Conservation (phyloP, 2,329 filamentous ascomycete genomes). For the Neospermospora avenae region DNA sequence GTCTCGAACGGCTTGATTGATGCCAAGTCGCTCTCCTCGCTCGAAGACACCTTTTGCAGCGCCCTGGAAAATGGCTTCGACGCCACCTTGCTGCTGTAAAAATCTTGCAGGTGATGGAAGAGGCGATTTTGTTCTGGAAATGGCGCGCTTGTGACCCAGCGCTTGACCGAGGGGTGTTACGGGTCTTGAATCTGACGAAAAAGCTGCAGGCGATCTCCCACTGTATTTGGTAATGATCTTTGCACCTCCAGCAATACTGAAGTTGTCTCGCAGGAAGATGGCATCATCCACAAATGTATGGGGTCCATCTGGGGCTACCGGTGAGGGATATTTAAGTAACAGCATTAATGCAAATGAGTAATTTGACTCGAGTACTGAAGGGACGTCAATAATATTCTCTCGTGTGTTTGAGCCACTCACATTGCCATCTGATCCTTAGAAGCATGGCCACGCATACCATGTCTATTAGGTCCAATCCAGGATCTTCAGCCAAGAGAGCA, state of each 20-base stretch:
- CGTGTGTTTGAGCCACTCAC: slow-evolving; percentile 46
- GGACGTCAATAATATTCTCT: background rate
- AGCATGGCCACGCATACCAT: slow-evolving; percentile 94
- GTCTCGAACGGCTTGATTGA: slow-evolving; percentile 78
- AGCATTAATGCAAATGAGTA: slow-evolving; percentile 82
- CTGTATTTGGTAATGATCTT: slow-evolving; percentile 71
- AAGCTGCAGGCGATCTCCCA: slow-evolving; percentile 45
- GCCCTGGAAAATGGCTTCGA: slow-evolving; percentile 71
- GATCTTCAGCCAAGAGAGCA: slow-evolving; percentile 81
- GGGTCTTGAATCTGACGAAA: slow-evolving; percentile 26
- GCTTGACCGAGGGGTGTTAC: slow-evolving; percentile 30
- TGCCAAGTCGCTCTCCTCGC: slow-evolving; percentile 70
- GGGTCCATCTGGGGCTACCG: slow-evolving; percentile 59
- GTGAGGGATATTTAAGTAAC: slow-evolving; percentile 77
- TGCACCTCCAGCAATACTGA: slow-evolving; percentile 58
- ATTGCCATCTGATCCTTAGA: slow-evolving; percentile 82
- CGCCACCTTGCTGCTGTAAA: slow-evolving; percentile 49
- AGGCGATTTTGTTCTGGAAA: slow-evolving; percentile 29
- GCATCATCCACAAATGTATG: slow-evolving; percentile 85
- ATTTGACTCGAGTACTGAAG: slow-evolving; percentile 75
- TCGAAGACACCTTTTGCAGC: slow-evolving; percentile 74
- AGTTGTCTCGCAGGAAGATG: slow-evolving; percentile 65
- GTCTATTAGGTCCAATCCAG: slow-evolving; percentile 76
- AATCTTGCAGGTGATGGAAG: slow-evolving; percentile 35
- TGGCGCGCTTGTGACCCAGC: slow-evolving; percentile 23